These are phyloP conservation scores for Auricularia sp. DNA, from an alignment of 768 basidiomycete genomes.

Conservation along the genomic window DNA sequence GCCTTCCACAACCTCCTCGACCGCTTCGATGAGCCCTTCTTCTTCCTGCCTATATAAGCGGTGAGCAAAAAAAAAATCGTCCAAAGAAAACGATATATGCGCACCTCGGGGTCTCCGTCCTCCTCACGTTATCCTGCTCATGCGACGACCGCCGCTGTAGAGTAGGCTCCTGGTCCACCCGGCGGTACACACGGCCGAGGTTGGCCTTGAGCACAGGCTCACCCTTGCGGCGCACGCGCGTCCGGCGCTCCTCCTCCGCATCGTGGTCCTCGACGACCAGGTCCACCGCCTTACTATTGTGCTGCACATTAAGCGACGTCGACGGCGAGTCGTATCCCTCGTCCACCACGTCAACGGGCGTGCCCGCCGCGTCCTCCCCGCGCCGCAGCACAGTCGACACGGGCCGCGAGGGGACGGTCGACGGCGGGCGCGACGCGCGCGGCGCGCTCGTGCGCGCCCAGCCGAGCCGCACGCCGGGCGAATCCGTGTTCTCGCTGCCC, in stretches of 20 bases:
- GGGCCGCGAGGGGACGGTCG: background rate
- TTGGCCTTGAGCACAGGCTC: slow-evolving; percentile 33
- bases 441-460: slow-evolving; percentile 30
- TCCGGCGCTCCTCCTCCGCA: slow-evolving; percentile 44
- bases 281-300: slow-evolving; percentile 61
- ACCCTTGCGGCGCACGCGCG: slow-evolving; percentile 48
- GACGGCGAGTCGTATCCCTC: background rate
- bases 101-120: background rate
- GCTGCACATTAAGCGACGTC: slow-evolving; percentile 16
- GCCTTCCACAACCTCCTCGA: slow-evolving; percentile 40
- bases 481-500: too few species aligned
- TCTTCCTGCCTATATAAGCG: background rate
- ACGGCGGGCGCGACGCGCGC: background rate
- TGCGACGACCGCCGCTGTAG: background rate
- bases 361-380: background rate
- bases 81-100: too few species aligned
- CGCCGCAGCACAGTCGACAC: background rate
- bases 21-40: background rate
- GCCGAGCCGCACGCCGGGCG: slow-evolving; percentile 32
- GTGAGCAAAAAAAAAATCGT: too few species aligned
- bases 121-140: background rate
- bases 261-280: slow-evolving; percentile 64
- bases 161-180: background rate
- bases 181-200: background rate
- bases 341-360: background rate